These are phyloP conservation scores for Nicotiana noctiflora DNA, from an alignment of 257 asterid species.

Conservation along the genomic window DNA sequence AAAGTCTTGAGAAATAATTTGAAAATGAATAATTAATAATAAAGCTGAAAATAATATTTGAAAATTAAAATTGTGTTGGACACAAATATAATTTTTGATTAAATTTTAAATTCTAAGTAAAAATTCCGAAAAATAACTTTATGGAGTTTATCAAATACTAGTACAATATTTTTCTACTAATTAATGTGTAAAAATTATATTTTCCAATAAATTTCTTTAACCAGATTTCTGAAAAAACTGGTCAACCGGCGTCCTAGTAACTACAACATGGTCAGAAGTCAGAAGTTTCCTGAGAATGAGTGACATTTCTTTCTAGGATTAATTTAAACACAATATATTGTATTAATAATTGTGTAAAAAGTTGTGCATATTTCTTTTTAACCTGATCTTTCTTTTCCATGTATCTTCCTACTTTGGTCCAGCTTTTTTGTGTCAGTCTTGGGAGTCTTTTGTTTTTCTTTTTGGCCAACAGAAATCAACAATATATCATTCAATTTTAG, in stretches of 20 bases:
- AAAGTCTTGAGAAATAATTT: no score
- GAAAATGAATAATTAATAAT: no score
- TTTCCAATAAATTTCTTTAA: no score
- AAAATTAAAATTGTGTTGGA: no score
- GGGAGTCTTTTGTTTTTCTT: neutral
- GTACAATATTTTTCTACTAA: no score
- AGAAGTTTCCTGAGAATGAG: neutral
- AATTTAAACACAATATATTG: no score
- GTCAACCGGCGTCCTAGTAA: neutral
- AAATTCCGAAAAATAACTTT: no score
- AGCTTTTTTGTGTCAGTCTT: neutral
- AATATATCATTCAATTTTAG: neutral
- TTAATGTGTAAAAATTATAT: no score
- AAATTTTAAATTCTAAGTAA: no score
- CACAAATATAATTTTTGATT: no score
- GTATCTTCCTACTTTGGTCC: neutral
- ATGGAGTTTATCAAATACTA: no score
- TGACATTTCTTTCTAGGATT: neutral
- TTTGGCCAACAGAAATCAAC: constrained; percentile 11
- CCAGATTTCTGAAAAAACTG: neutral
- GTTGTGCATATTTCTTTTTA: neutral
- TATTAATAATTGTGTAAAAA: neutral
- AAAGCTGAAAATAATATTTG: no score
- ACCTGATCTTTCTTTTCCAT: neutral
- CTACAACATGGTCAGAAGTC: neutral